Percentiles rank a stretch among this genome's conserved stretches.
Conservation (phyloP, 208 protist genomes). For the Leptomonas pyrrhocoris region DNA sequence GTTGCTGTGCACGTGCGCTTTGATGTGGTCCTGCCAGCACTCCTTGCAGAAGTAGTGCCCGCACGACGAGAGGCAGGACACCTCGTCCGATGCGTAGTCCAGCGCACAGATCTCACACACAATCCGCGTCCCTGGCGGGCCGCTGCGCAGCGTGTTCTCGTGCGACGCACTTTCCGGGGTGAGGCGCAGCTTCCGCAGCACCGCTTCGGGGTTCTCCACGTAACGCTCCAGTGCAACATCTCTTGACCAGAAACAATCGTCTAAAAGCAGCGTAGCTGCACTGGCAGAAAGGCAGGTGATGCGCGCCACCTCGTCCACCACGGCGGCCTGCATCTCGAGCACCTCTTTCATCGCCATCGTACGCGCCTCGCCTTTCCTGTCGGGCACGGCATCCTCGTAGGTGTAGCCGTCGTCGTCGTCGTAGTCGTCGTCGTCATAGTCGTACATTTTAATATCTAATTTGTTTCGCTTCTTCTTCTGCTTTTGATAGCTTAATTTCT, state of each 20-base stretch:
- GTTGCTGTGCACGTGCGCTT: constrained; percentile 16
- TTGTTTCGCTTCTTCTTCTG: not conserved
- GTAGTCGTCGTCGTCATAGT: constrained; percentile 30
- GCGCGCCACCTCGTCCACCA: constrained; percentile 18
- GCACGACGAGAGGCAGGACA: constrained; percentile 34
- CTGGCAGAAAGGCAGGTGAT: constrained; percentile 24
- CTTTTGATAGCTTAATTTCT: no score
- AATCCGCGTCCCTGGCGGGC: not conserved
- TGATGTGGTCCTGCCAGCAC: constrained; percentile 47
- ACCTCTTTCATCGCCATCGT: constrained; percentile 25
- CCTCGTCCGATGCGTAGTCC: constrained; percentile 17
- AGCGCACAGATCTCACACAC: constrained; percentile 30
- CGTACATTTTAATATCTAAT: constrained; percentile 8
- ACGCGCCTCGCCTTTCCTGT: constrained; percentile 10
- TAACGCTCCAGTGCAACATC: constrained; percentile 31
- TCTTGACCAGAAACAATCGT: constrained; percentile 18
- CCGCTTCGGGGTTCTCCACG: constrained; percentile 13
- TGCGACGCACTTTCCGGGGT: constrained; percentile 6
- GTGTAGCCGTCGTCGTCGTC: constrained; percentile 17
- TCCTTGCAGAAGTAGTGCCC: constrained; percentile 39
- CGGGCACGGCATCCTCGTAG: constrained; percentile 15
- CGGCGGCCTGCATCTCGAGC: constrained; percentile 22
- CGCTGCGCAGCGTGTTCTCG: not conserved
- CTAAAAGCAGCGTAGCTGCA: constrained; percentile 18
- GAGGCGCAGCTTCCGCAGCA: constrained; percentile 14